Evolutionary conservation across 495 filamentous ascomycete species (phyloP).

Genomic region (Penicillium paradoxum): DNA sequence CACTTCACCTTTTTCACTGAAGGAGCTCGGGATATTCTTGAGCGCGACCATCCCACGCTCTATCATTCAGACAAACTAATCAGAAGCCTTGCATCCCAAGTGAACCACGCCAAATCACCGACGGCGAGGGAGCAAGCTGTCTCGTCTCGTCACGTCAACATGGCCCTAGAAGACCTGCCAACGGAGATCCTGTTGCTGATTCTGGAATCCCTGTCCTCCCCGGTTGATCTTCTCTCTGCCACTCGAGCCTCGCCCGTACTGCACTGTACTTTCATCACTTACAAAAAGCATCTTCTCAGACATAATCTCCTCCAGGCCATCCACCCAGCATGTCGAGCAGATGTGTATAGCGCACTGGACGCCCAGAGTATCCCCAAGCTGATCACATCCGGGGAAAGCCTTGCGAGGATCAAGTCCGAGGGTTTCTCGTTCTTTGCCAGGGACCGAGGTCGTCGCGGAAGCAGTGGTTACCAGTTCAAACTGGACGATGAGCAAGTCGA

Average conservation of each 20-base stretch:
- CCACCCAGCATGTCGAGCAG: neutral
- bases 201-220: neutral
- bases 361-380: neutral
- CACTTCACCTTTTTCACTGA: no score
- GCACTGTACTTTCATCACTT: neutral
- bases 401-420: neutral
- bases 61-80: neutral
- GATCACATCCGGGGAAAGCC: neutral
- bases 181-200: neutral
- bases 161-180: neutral
- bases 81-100: neutral
- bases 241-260: neutral
- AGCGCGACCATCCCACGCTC: neutral
- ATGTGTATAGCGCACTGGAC: neutral
- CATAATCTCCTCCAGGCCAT: neutral
- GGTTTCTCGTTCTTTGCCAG: neutral
- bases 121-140: neutral
- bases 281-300: neutral
- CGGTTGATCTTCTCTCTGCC: neutral
- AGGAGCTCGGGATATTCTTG: no score
- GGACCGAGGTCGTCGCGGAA: no score
- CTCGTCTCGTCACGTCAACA: neutral
- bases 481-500: no score
- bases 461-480: no score
- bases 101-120: no score